Conservation (phyloP, 306 rosid genomes). For the Rubus parviflorus region DNA sequence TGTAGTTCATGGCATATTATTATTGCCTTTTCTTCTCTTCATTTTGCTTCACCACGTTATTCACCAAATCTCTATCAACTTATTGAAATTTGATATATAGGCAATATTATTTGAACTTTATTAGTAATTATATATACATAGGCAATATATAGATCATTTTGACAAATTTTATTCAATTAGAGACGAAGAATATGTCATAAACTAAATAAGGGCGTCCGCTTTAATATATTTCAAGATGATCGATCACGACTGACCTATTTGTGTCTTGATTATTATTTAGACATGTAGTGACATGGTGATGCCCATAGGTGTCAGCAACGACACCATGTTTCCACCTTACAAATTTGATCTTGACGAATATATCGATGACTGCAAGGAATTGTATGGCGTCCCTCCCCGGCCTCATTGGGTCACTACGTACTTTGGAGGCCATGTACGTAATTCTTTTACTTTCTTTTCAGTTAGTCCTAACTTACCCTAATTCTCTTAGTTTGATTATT, state of each 20-base stretch:
- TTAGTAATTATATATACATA: too few relatives aligned
- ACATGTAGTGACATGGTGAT: slow-evolving; percentile 52
- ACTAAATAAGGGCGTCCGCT: too few relatives aligned
- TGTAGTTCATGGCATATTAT: too few relatives aligned
- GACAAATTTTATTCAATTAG: too few relatives aligned
- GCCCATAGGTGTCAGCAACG: slow-evolving; percentile 22
- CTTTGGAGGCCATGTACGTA: slow-evolving; percentile 72
- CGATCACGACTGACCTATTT: neutral
- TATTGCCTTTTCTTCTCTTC: too few relatives aligned
- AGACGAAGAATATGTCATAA: too few relatives aligned
- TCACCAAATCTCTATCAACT: neutral
- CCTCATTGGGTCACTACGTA: slow-evolving; percentile 63
- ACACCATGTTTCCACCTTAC: slow-evolving; percentile 44
- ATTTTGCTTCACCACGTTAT: too few relatives aligned
- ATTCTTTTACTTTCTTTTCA: neutral
- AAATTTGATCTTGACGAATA: slow-evolving; percentile 14
- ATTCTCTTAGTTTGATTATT: neutral
- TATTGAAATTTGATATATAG: neutral
- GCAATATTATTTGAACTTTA: neutral
- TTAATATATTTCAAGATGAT: neutral
- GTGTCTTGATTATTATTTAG: slow-evolving; percentile 26
- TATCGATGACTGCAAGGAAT: slow-evolving; percentile 22
- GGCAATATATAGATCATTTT: too few relatives aligned
- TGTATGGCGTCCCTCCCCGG: slow-evolving; percentile 54
- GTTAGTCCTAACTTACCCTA: neutral